Base-by-base conservation (phyloP, 768 basidiomycete genomes). In the Mycena filopes region DNA sequence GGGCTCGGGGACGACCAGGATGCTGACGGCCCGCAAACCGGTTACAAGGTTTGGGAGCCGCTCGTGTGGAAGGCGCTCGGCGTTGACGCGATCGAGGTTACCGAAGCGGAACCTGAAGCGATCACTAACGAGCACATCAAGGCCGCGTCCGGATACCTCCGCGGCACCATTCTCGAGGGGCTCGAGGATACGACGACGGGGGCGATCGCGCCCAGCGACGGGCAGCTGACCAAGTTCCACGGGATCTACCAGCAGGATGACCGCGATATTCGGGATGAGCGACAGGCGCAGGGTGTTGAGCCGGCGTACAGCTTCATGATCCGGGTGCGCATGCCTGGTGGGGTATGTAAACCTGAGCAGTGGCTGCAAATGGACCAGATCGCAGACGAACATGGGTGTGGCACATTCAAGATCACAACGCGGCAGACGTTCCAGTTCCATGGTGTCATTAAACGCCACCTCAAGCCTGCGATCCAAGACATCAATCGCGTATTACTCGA, bases 61-160 rank as follows among this genome's bases (percentile, higher is more conserved):
- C 81, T 85, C 49, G 70, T 99, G 40, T 99, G 98, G 98, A 95
- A 97, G 79, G 92, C 90, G 1, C 83, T 99, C 29, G 96, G 97
- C 54, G 96, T 99, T 48, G 98, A 96, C 76, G 82, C 81, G 18
- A 80, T 99, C 51, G 93, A 98, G 75, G 88, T 98, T 21, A 86
- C 84, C 33, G 98, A 99, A 78, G 91, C 90, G 21, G 96, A 99
- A 75, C 96, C 96, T 0, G 96, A 99, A 71, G 89, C 94, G 1
- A 97, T 99, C 77, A 98, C 98, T 58, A 98, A 99, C 82, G 98
- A 99, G 80, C 95, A 99, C 78, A 98, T 99, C 86, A 99, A 99
- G 82, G 98, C 93, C 50, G 96, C 97, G 7, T 95, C 93, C 49
- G 88, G 90, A 60, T 98, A 92, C 80, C 86, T 98, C 23, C 92